Base-by-base conservation (phyloP, 2,329 filamentous ascomycete genomes). In the Venturia carpophila region DNA sequence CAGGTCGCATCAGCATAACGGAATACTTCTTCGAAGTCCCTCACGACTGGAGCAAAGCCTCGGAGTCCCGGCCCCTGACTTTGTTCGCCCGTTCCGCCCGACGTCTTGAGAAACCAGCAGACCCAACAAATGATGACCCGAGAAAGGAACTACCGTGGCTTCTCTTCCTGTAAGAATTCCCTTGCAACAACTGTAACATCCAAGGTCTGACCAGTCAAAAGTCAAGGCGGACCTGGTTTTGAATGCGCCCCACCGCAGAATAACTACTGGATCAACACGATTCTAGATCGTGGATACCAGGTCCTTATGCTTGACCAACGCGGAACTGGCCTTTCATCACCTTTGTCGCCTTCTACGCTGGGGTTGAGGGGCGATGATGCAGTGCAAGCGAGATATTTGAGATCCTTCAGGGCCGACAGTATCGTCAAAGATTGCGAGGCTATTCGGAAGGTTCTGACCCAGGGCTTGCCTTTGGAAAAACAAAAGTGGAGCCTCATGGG, bases 391-490 rank as follows among this genome's bases (percentile, higher is more conserved):
- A 83, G 87, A 64, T 96, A 96, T 71, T 82, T 97, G 68, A 89
- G 89, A 73, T 80, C 87, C 47, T 96, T 96, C 79, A 85, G 93
- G 52, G 92, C 93, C 42, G 92, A 97, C 75, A 94, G 84, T 72
- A 95, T 96, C 63, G 92, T 97, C 49, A 86, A 85, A 60, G 93
- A 97, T 72, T 90, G 89, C 68, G 93, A 97, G 74, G 91, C 92
- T 5, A 85, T 97, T 41, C 85, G 93, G 5, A 83, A 86, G 70
- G 87, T 83, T 47, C 79, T 97, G 64, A 94, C 89, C 0, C 78
- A 80, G 5, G 84, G 87, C 63, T 89, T 86, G 70, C 86, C 89
- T 0, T 79, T 83, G 27, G 84, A 88, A 60, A 86, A 89, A 73
- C 84, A 86, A 73, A 87, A 87, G 73, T 97, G 92, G 93, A 89